A percentile compares a stretch with the other conserved stretches of the same genome.
These are phyloP conservation scores for Chiua virens DNA, from an alignment of 768 basidiomycete species.

Conservation along the genomic window DNA sequence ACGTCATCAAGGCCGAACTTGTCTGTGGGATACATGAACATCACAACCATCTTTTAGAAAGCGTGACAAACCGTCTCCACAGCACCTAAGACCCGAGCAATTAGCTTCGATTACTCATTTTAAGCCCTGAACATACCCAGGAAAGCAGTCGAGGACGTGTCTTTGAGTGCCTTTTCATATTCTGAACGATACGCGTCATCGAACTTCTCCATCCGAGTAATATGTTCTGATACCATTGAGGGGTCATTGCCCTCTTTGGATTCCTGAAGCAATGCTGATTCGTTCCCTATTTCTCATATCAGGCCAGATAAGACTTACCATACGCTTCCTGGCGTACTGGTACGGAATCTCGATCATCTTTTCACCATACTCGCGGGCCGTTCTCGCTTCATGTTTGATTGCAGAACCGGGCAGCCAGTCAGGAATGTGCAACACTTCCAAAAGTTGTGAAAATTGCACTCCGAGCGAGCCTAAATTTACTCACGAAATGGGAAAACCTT, in stretches of 20 bases:
- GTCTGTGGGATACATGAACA: not conserved
- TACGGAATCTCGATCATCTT: slow-evolving; percentile 17
- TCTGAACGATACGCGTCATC: not conserved
- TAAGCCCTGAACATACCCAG: slow-evolving; percentile 5
- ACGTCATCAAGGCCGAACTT: not conserved
- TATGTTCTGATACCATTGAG: slow-evolving; percentile 16
- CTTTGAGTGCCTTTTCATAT: slow-evolving; percentile 19
- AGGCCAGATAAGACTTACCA: not conserved
- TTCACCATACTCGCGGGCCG: slow-evolving; percentile 2
- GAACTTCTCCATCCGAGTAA: slow-evolving; percentile 9
- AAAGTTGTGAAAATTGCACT: not conserved
- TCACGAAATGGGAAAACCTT: slow-evolving; percentile 18
- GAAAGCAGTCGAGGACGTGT: slow-evolving; percentile 11
- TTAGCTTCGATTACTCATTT: not conserved
- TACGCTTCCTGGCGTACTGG: slow-evolving; percentile 8
- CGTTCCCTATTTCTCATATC: not conserved
- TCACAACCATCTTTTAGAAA: not conserved
- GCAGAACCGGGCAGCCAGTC: slow-evolving; percentile 24
- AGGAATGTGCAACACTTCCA: slow-evolving; percentile 26
- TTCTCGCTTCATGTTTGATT: slow-evolving; percentile 13
- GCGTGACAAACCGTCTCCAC: slow-evolving; percentile 14
- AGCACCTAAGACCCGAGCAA: not conserved
- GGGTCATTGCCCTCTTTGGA: slow-evolving; percentile 2
- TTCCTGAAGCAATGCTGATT: not conserved
- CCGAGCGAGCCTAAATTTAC: not conserved